phyloP scores from a whole-genome alignment of 83 land plant species.

The Larix sibirica region DNA sequence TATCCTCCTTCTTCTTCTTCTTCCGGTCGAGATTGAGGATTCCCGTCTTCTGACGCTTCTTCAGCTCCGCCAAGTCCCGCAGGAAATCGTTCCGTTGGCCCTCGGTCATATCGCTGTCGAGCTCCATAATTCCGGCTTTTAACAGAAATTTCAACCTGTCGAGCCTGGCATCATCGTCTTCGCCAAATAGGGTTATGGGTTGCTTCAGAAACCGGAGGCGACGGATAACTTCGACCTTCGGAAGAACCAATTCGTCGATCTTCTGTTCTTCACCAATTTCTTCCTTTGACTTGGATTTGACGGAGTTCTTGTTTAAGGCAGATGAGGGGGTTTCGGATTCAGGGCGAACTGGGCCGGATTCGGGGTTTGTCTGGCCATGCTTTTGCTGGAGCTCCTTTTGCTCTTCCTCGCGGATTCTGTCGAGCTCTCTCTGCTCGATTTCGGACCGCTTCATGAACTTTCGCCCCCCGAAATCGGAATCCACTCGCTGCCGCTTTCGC shows the following conservation, averaged over 20 bases:
- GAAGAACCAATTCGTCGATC: conserved; percentile 73
- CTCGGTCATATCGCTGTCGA: conserved; percentile 91
- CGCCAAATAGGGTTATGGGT: conserved; percentile 95
- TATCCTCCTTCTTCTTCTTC: conserved; percentile 41
- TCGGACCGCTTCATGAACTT: conserved; percentile 83
- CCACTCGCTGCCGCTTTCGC: conserved; percentile 65
- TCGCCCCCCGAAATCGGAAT: conserved; percentile 70
- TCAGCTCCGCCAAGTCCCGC: conserved; percentile 79
- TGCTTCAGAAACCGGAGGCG: conserved; percentile 86
- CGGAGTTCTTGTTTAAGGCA: conserved; percentile 14
- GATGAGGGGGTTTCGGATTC: conserved; percentile 16
- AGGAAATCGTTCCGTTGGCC: conserved; percentile 96
- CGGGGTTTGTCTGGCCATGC: conserved; percentile 13
- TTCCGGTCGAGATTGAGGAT: not conserved
- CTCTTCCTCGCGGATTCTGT: conserved; percentile 85
- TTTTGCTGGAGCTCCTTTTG: conserved; percentile 33
- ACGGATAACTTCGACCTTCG: conserved; percentile 82
- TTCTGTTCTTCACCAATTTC: conserved; percentile 56
- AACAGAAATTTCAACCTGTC: conserved; percentile 74
- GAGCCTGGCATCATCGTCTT: conserved; percentile 86
- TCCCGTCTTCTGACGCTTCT: conserved; percentile 86
- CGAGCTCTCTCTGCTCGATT: conserved; percentile 76
- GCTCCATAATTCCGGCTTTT: conserved; percentile 80
- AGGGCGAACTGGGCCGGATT: conserved; percentile 3
- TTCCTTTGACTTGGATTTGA: conserved; percentile 27